Conservation (phyloP, 2,329 filamentous ascomycete species). For the Bipolaris victoriae region DNA sequence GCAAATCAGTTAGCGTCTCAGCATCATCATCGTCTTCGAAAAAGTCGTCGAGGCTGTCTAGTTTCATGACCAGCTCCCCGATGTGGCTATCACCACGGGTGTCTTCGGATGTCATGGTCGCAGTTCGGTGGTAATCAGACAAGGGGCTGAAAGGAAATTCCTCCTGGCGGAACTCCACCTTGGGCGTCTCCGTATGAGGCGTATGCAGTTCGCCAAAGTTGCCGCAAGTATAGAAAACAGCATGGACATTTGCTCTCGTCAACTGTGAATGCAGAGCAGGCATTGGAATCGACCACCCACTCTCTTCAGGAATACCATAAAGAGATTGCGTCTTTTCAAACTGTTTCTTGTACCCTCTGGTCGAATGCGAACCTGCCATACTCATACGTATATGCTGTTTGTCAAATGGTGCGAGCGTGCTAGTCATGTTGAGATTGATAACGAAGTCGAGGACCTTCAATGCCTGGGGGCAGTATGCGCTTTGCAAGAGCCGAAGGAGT, state of each 20-base stretch:
- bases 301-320: slow-evolving; percentile 94
- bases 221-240: slow-evolving; percentile 93
- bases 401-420: slow-evolving; percentile 78
- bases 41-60: slow-evolving; percentile 63
- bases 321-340: slow-evolving; percentile 93
- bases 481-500: slow-evolving; percentile 84
- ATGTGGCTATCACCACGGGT: slow-evolving; percentile 73
- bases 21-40: slow-evolving; percentile 56
- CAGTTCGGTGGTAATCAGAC: slow-evolving; percentile 73
- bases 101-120: slow-evolving; percentile 93
- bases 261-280: slow-evolving; percentile 87
- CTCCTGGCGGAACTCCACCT: slow-evolving; percentile 91
- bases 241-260: slow-evolving; percentile 91
- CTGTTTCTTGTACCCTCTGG: slow-evolving; percentile 83
- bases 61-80: slow-evolving; percentile 75
- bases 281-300: slow-evolving; percentile 94
- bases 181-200: slow-evolving; percentile 74
- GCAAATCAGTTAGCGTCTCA: slow-evolving; percentile 41
- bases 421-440: slow-evolving; percentile 92
- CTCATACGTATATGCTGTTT: slow-evolving; percentile 96
- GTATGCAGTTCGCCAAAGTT: slow-evolving; percentile 51
- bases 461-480: slow-evolving; percentile 91
- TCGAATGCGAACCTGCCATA: slow-evolving; percentile 87
- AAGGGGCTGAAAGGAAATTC: slow-evolving; percentile 81
- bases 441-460: slow-evolving; percentile 92